Conservation (phyloP, 2,329 filamentous ascomycete genomes). For the Elsinoe fawcettii region DNA sequence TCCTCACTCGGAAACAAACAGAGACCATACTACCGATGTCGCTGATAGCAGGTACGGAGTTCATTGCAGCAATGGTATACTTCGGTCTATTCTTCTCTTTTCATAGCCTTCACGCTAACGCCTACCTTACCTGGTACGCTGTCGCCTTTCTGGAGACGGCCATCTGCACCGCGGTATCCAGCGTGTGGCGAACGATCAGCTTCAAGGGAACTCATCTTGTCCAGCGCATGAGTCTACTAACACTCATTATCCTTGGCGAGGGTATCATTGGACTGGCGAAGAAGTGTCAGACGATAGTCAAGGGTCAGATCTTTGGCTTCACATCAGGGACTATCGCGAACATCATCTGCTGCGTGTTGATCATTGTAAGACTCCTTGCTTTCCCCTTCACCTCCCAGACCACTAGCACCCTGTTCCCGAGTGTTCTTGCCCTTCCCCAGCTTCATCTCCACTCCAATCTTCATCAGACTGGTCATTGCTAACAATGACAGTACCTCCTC, state of each 20-base stretch:
- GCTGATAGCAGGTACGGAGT: conserved; percentile 29
- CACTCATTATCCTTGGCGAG: conserved; percentile 34
- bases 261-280: conserved; percentile 32
- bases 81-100: conserved; percentile 28
- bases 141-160: conserved; percentile 28
- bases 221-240: conserved; percentile 33
- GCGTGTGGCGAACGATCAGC: conserved; percentile 28
- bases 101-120: conserved; percentile 21
- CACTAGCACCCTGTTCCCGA: no score
- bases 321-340: conserved; percentile 26
- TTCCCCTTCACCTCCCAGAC: not conserved
- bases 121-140: conserved; percentile 49
- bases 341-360: conserved; percentile 28
- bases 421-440: no score
- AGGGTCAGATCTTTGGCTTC: conserved; percentile 21
- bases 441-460: no score
- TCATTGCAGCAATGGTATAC: conserved; percentile 30
- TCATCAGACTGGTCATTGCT: not conserved
- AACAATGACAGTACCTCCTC: conserved; percentile 19
- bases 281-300: conserved; percentile 30
- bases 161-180: conserved; percentile 28
- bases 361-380: conserved; percentile 24
- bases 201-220: conserved; percentile 35
- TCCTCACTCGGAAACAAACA: conserved; percentile 25
- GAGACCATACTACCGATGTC: conserved; percentile 28